phyloP scores from a whole-genome alignment of 2,329 filamentous ascomycete genomes.

The Trichoderma sp. region DNA sequence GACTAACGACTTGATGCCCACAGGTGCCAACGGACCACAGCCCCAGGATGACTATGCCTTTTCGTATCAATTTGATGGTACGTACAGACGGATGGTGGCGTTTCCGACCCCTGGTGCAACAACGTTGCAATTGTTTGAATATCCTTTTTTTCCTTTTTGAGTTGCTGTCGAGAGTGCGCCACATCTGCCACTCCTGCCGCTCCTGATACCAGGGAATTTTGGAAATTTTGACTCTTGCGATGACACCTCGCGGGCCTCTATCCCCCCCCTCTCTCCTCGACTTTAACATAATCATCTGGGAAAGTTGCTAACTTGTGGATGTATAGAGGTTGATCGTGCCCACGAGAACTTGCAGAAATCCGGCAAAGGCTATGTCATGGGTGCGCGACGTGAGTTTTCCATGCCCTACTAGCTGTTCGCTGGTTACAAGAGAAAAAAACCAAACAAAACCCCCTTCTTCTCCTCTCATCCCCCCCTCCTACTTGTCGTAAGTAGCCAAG shows the following conservation, averaged over 20 bases:
- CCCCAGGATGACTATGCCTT: slow-evolving; percentile 79
- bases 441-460: background rate
- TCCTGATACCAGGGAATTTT: background rate
- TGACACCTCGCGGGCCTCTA: background rate
- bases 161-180: background rate
- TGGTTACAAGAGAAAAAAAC: background rate
- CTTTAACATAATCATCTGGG: background rate
- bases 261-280: background rate
- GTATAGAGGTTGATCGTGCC: slow-evolving; percentile 87
- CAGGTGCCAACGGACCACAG: slow-evolving; percentile 73
- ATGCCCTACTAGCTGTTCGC: background rate
- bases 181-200: background rate
- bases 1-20: slow-evolving; percentile 21
- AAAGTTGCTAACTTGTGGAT: background rate
- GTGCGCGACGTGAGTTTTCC: slow-evolving; percentile 75
- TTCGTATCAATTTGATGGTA: slow-evolving; percentile 86
- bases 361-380: slow-evolving; percentile 79
- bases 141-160: background rate
- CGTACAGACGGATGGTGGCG: slow-evolving; percentile 36
- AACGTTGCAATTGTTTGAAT: background rate
- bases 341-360: slow-evolving; percentile 96
- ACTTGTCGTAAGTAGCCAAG: background rate
- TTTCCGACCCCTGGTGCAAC: background rate
- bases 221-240: background rate
- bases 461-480: background rate